A percentile compares a stretch with the other conserved stretches of the same genome.
These are phyloP conservation scores for Pyrenochaeta sp. DNA, from an alignment of 2,329 filamentous ascomycete species.

Conservation along the genomic window DNA sequence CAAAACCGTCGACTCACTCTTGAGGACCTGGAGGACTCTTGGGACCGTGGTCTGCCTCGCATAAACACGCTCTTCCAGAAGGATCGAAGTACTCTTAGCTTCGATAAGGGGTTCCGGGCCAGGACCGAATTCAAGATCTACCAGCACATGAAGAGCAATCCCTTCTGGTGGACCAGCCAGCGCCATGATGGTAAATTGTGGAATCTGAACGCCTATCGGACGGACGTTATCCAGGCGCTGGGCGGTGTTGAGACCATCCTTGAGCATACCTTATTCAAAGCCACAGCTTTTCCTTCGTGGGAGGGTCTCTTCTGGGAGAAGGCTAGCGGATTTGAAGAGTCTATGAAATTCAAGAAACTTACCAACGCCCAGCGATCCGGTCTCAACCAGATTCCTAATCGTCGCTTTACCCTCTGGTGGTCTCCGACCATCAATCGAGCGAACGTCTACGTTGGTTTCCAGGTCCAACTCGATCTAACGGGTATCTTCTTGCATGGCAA, in stretches of 20 bases:
- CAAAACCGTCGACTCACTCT: constrained; percentile 94
- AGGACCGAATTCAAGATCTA: constrained; percentile 98
- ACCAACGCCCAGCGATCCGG: constrained; percentile 96
- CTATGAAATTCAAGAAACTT: constrained; percentile 98
- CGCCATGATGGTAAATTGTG: constrained; percentile 96
- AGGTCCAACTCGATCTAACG: constrained; percentile 95
- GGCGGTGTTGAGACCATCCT: constrained; percentile 98
- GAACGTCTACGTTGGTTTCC: constrained; percentile 99
- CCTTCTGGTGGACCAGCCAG: constrained; percentile 99
- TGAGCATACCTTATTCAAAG: constrained; percentile 96
- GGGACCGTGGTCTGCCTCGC: constrained; percentile 95
- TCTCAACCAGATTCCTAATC: constrained; percentile 98
- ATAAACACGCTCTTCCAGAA: constrained; percentile 99
- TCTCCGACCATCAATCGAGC: constrained; percentile 88
- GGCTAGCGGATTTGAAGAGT: constrained; percentile 57
- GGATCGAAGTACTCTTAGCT: constrained; percentile 93
- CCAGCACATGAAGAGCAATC: constrained; percentile 98
- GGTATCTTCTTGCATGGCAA: constrained; percentile 99
- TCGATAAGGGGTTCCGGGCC: constrained; percentile 97
- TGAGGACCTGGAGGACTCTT: constrained; percentile 96
- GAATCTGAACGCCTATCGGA: constrained; percentile 95
- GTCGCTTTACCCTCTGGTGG: constrained; percentile 99
- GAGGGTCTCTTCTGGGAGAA: constrained; percentile 93
- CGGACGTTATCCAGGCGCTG: constrained; percentile 94
- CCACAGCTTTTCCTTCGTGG: constrained; percentile 96